Conservation (phyloP, 116 monocot species). For the Zostera marina region DNA sequence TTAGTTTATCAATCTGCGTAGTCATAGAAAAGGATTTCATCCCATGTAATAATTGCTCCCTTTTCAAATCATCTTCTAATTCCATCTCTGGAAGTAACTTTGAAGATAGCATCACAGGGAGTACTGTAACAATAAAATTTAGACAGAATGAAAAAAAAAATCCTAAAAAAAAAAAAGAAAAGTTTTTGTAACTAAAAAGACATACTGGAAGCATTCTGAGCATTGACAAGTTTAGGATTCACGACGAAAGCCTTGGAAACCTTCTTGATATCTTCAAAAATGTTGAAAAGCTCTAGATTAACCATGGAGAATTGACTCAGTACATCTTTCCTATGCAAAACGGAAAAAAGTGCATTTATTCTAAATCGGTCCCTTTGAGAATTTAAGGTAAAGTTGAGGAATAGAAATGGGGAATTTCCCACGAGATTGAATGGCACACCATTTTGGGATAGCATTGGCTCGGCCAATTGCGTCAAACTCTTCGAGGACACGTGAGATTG, state of each 20-base stretch:
- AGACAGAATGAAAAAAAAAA: background rate
- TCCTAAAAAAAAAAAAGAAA: no score
- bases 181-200: background rate
- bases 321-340: conserved; percentile 55
- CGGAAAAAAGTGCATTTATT: background rate
- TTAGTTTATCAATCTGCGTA: conserved; percentile 85
- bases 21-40: conserved; percentile 60
- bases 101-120: conserved; percentile 96
- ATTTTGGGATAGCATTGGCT: conserved; percentile 61
- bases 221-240: conserved; percentile 77
- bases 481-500: conserved; percentile 87
- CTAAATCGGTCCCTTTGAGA: background rate
- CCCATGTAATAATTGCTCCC: conserved; percentile 61
- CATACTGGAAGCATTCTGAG: conserved; percentile 76
- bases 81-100: conserved; percentile 98
- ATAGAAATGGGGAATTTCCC: background rate
- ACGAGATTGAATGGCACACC: conserved; percentile 15
- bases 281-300: conserved; percentile 91
- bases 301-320: conserved; percentile 95
- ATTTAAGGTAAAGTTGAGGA: no score
- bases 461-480: conserved; percentile 66
- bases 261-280: conserved; percentile 96
- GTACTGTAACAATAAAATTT: conserved; percentile 31
- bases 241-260: conserved; percentile 94
- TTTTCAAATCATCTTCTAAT: conserved; percentile 69